Conservation (phyloP, 257 asterid species). For the Capsicum chinense region DNA sequence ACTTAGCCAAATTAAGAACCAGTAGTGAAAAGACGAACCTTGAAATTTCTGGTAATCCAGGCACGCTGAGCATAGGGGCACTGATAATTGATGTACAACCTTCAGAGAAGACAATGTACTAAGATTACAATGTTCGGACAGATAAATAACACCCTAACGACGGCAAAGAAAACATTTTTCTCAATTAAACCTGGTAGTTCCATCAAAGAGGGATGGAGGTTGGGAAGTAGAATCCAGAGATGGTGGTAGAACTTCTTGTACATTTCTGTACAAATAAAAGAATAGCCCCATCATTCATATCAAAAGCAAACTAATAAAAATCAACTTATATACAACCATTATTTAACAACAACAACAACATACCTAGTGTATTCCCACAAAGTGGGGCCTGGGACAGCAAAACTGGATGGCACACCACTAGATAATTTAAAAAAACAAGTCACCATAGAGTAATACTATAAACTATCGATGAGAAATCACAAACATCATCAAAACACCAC, state of each 20-base stretch:
- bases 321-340: background rate
- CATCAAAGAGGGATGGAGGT: conserved; percentile 74
- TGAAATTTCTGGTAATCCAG: conserved; percentile 74
- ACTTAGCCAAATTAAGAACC: background rate
- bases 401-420: no score
- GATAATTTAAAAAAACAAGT: no score
- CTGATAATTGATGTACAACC: conserved; percentile 62
- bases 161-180: background rate
- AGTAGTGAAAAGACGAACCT: conserved; percentile 46
- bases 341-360: no score
- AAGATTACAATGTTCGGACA: background rate
- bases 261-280: conserved; percentile 39
- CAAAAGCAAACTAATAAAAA: background rate
- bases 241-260: conserved; percentile 60
- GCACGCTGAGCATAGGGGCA: conserved; percentile 81
- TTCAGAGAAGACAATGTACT: conserved; percentile 35
- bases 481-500: no score
- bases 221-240: conserved; percentile 58
- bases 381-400: no score
- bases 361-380: no score
- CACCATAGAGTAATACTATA: no score
- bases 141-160: background rate
- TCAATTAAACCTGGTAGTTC: conserved; percentile 59
- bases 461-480: no score
- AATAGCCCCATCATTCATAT: background rate